Evolutionary conservation across 148 eudicot species (phyloP).

Genomic region (Persicaria maculosa): DNA sequence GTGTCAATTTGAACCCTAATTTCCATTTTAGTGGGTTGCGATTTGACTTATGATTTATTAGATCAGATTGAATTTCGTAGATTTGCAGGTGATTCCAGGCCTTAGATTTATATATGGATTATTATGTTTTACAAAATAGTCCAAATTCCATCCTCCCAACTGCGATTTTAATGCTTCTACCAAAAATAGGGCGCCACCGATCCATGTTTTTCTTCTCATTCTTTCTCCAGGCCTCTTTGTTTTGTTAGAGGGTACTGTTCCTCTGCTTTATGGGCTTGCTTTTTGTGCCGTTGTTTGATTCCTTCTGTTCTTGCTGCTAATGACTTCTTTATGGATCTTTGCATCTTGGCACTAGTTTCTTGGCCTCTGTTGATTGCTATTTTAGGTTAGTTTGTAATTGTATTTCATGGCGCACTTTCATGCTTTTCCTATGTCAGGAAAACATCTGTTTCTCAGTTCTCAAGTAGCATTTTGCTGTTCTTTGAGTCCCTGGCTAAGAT

Average conservation of each 20-base stretch:
- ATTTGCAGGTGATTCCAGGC: background rate
- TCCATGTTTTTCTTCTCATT: background rate
- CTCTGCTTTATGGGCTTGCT: background rate
- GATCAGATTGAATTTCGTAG: background rate
- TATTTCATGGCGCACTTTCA: background rate
- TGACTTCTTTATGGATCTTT: background rate
- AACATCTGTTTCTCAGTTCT: background rate
- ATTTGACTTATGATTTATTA: background rate
- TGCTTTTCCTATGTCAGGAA: background rate
- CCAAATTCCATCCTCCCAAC: background rate
- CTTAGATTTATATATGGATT: background rate
- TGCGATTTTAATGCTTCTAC: background rate
- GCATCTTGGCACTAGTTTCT: background rate
- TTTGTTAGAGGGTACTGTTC: background rate
- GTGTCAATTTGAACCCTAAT: background rate
- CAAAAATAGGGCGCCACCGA: background rate
- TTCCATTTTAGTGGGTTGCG: background rate
- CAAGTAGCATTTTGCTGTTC: background rate
- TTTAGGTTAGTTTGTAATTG: background rate
- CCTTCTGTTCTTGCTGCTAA: background rate
- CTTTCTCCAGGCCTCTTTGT: too few relatives aligned
- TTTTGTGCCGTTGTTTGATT: background rate
- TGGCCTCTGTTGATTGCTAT: background rate
- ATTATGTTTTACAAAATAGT: background rate
- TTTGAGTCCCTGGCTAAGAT: background rate